Conservation (phyloP, 495 filamentous ascomycete genomes). For the Chaetomium tenue region DNA sequence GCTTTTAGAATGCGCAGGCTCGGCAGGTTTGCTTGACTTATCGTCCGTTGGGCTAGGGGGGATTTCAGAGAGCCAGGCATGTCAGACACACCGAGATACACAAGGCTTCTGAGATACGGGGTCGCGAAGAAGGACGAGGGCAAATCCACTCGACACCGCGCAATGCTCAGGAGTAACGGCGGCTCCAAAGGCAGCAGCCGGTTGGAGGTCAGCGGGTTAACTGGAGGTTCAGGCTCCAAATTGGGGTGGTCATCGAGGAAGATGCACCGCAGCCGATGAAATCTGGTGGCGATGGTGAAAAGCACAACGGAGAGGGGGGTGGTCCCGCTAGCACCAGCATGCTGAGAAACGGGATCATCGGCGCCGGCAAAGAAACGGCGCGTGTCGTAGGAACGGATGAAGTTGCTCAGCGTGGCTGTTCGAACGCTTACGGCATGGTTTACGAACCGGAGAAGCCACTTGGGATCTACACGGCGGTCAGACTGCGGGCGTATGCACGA, state of each 20-base stretch:
- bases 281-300: not conserved
- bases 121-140: conserved; percentile 34
- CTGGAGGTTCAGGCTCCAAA: conserved; percentile 34
- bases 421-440: conserved; percentile 30
- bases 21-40: conserved; percentile 36
- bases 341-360: conserved; percentile 34
- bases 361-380: conserved; percentile 38
- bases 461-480: conserved; percentile 35
- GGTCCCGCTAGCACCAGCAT: conserved; percentile 9
- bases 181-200: conserved; percentile 1
- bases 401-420: not conserved
- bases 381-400: conserved; percentile 42
- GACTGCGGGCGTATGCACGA: not conserved
- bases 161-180: conserved; percentile 39
- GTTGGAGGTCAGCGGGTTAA: not conserved
- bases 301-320: not conserved
- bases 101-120: conserved; percentile 33
- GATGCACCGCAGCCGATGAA: conserved; percentile 39
- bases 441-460: conserved; percentile 43
- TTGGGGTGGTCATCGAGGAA: conserved; percentile 41
- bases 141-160: conserved; percentile 35
- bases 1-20: conserved; percentile 44
- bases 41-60: conserved; percentile 26
- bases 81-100: conserved; percentile 49
- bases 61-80: conserved; percentile 37